A percentile compares a stretch with the other conserved stretches of the same genome.
phyloP scores from a whole-genome alignment of 2,329 filamentous ascomycete species.

The Massarina eburnea region DNA sequence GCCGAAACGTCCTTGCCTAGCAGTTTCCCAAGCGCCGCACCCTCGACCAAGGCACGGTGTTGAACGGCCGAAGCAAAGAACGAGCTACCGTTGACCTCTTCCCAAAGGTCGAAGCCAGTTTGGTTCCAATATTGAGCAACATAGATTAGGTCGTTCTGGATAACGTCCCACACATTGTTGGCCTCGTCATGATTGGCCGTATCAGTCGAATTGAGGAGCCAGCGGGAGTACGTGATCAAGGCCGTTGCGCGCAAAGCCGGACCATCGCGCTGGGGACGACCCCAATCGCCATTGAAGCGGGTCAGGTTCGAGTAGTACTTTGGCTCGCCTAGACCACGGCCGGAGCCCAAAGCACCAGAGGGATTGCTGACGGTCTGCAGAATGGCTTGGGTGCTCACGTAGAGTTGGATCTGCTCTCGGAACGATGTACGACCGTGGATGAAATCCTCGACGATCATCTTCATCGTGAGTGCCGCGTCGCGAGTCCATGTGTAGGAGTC shows the following conservation, averaged over 20 bases:
- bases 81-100: constrained; percentile 73
- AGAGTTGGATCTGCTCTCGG: constrained; percentile 64
- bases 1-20: constrained; percentile 59
- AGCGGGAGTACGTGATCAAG: constrained; percentile 70
- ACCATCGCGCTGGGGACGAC: constrained; percentile 75
- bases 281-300: constrained; percentile 69
- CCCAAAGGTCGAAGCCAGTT: constrained; percentile 74
- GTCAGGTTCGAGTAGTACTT: constrained; percentile 69
- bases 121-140: constrained; percentile 67
- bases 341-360: constrained; percentile 58
- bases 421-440: constrained; percentile 63
- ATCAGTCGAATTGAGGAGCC: constrained; percentile 58
- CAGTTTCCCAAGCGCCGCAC: constrained; percentile 62
- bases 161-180: constrained; percentile 67
- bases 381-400: constrained; percentile 65
- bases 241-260: constrained; percentile 74
- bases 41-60: constrained; percentile 65
- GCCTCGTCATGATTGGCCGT: constrained; percentile 50
- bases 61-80: constrained; percentile 75
- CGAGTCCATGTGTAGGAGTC: constrained; percentile 79
- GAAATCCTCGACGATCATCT: constrained; percentile 63
- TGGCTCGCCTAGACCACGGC: constrained; percentile 65
- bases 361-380: constrained; percentile 69
- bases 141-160: constrained; percentile 74
- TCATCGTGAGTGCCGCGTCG: constrained; percentile 71